phyloP scores from a whole-genome alignment of 2,329 filamentous ascomycete species.

The Cordyceps cateniannulata region DNA sequence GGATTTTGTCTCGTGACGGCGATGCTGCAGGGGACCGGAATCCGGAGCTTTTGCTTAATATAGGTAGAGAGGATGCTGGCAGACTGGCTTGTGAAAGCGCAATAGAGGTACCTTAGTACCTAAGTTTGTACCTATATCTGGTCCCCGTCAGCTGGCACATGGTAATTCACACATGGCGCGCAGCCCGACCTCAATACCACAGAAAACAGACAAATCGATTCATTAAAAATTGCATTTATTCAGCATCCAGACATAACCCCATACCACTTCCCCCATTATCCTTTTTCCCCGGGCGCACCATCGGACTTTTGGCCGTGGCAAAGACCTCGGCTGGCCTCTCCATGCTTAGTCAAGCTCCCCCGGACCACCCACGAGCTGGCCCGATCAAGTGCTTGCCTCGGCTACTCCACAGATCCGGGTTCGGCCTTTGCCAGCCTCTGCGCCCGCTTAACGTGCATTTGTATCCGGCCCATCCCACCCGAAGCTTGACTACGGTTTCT shows the following conservation, averaged over 20 bases:
- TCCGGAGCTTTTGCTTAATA: background rate
- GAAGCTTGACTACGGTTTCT: background rate
- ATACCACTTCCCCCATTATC: background rate
- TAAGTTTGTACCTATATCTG: background rate
- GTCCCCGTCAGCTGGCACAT: background rate
- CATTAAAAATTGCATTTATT: background rate
- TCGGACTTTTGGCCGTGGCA: slow-evolving; percentile 6
- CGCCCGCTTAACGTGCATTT: background rate
- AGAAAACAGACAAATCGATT: background rate
- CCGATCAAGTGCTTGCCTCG: slow-evolving; percentile 21
- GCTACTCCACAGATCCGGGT: slow-evolving; percentile 22
- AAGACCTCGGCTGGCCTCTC: slow-evolving; percentile 5
- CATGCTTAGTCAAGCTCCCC: slow-evolving; percentile 7
- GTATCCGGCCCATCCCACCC: slow-evolving; percentile 4
- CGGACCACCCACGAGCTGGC: slow-evolving; percentile 7
- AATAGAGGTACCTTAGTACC: too few species aligned
- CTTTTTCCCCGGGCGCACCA: background rate
- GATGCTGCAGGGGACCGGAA: background rate
- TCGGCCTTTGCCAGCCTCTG: slow-evolving; percentile 4
- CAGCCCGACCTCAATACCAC: background rate
- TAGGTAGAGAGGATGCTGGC: background rate
- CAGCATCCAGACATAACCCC: background rate
- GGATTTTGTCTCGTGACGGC: background rate
- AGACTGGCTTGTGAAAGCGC: background rate
- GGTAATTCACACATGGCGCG: background rate